phyloP scores from a whole-genome alignment of 257 asterid genomes.

The Forsythia viridissima region DNA sequence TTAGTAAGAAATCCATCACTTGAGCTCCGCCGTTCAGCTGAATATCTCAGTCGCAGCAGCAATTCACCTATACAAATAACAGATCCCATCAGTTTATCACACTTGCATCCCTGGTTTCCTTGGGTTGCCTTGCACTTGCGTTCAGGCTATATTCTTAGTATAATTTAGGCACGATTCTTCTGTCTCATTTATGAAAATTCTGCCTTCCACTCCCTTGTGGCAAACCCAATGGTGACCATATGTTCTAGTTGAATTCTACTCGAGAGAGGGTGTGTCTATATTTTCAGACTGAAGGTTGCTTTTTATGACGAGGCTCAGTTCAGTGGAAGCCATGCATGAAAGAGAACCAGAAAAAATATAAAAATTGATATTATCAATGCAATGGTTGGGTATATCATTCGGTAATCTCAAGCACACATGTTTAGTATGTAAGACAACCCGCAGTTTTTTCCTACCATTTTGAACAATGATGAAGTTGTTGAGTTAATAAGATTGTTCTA shows the following conservation, averaged over 20 bases:
- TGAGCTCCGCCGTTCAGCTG: too few species aligned
- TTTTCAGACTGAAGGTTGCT: background rate
- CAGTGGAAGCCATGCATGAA: background rate
- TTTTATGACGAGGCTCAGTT: background rate
- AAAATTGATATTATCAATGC: background rate
- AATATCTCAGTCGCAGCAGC: too few species aligned
- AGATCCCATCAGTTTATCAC: background rate
- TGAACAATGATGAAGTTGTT: background rate
- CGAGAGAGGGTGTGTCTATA: constrained; percentile 1
- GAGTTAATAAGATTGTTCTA: background rate
- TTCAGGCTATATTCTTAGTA: background rate
- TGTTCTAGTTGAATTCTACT: background rate
- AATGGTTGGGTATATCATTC: background rate
- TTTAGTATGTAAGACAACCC: background rate
- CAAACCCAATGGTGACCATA: background rate
- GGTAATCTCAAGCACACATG: background rate
- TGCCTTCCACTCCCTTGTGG: background rate
- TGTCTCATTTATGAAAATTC: background rate
- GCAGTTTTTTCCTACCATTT: background rate
- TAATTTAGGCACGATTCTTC: background rate
- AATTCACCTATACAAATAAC: too few species aligned
- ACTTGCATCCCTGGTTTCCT: constrained; percentile 1
- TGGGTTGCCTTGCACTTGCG: constrained; percentile 2
- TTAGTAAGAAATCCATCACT: too few species aligned
- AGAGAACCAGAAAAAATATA: background rate